Base-by-base conservation (phyloP, 176 grass and related monocot species). In the barley (Hordeum vulgare) region DNA sequence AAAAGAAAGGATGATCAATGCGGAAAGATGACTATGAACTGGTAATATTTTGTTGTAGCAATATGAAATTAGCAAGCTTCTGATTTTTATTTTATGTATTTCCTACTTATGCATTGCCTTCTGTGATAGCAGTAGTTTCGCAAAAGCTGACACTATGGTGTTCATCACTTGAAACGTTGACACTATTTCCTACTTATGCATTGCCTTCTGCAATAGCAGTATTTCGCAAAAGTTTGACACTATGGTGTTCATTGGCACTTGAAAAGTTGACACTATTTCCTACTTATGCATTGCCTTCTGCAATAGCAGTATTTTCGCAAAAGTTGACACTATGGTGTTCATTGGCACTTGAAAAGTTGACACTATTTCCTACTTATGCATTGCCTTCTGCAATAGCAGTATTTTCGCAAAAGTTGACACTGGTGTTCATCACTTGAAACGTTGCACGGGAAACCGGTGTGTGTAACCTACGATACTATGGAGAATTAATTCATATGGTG, bases 401-500 rank as follows among this genome's bases (percentile, higher is more conserved):
- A 37, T 4, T 67, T n/a, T 67, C 11, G 18, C 65, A 21, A 31
- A 37, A 37, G 7, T 37, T 37, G 36, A 37, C 53, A 56, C 53
- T 21, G 53, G 9, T 56, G 2, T 56, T 56, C 18, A 56, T 56
- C 18, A 56, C 53, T 56, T 56, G 58, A 41, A 63, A 28, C 18
- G 26, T 27, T 45, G 33, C 31, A 79, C 74, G 58, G n/a, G 47
- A 76, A 36, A 3, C 12, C 61, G 54, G 41, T 66, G 25, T 45
- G 31, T 47, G 21, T 47, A 57, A 47, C 51, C 8, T 15, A 79
- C 25, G 21, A 72, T 51, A 71, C 40, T 26, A 36, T 39, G 40
- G 54, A 80, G 51, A 61, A 70, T 11, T 27, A 82, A 47, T 27
- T 68, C 74, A 9, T 49, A 76, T 61, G 79, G 62, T 37, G 76